Conservation (phyloP, 1,139 yeast genomes). For the Candida frijolesensis region DNA sequence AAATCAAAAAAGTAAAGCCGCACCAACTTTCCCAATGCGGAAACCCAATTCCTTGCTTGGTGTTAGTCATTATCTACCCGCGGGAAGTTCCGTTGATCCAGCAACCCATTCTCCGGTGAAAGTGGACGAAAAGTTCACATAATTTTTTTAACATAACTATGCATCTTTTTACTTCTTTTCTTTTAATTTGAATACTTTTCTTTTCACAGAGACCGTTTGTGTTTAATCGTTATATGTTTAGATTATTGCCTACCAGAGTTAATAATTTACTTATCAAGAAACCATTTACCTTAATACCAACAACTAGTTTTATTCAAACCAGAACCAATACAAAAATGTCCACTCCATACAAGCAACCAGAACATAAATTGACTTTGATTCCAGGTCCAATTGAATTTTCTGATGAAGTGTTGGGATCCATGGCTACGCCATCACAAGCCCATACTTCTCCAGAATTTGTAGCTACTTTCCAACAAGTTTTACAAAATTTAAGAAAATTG, state of each 20-base stretch:
- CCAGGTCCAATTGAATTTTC: conserved; percentile 96
- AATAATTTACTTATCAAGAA: not conserved
- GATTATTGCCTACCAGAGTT: conserved; percentile 1
- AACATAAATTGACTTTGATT: conserved; percentile 66
- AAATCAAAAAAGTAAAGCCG: not conserved
- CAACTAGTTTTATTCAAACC: not conserved
- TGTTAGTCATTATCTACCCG: not conserved
- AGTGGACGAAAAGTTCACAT: not conserved
- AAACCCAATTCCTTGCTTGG: not conserved
- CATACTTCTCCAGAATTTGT: conserved; percentile 92
- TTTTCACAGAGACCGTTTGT: not conserved
- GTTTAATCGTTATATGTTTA: not conserved
- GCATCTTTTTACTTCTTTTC: not conserved
- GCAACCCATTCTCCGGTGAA: not conserved
- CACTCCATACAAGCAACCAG: conserved; percentile 36
- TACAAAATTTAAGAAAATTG: conserved; percentile 68
- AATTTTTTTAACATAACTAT: not conserved
- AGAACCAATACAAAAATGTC: conserved; percentile 11
- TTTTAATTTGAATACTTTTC: not conserved
- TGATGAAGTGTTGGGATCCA: conserved; percentile 76
- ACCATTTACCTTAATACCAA: conserved; percentile 1
- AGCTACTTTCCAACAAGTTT: conserved; percentile 67
- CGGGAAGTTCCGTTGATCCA: conserved; percentile 8
- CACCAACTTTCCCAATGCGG: not conserved
- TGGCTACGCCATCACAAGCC: conserved; percentile 83